A percentile compares a stretch with the other conserved stretches of the same genome.
Evolutionary conservation across 352 stramenopile genomes (phyloP).

Genomic region (Pythium rhizo-oryzae): DNA sequence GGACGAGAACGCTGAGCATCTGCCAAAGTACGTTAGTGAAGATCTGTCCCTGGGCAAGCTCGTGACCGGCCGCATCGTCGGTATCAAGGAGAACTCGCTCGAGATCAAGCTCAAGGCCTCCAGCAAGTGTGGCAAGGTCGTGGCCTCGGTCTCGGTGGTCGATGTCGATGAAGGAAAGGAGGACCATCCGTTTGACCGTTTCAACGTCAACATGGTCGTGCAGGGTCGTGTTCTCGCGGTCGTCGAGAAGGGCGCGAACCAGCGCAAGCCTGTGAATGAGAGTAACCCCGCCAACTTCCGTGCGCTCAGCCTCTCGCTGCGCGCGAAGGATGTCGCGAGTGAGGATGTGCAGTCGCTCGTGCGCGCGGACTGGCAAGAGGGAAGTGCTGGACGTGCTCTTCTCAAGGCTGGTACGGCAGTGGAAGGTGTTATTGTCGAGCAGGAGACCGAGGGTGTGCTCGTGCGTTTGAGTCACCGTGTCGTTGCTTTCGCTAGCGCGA

Average conservation of each 20-base stretch:
- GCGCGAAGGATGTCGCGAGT: constrained; percentile 48
- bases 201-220: constrained; percentile 74
- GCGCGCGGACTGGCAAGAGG: constrained; percentile 79
- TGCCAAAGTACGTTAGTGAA: constrained; percentile 73
- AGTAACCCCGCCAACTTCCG: constrained; percentile 78
- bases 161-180: constrained; percentile 65
- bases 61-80: constrained; percentile 67
- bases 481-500: constrained; percentile 54
- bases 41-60: constrained; percentile 68
- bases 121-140: constrained; percentile 79
- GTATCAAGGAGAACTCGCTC: constrained; percentile 83
- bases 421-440: constrained; percentile 74
- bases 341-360: constrained; percentile 48
- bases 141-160: constrained; percentile 78
- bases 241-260: constrained; percentile 79
- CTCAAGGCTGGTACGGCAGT: constrained; percentile 57
- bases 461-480: constrained; percentile 81
- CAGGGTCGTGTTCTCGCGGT: constrained; percentile 69
- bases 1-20: constrained; percentile 37
- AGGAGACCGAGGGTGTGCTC: constrained; percentile 51
- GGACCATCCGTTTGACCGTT: constrained; percentile 84
- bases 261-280: constrained; percentile 82
- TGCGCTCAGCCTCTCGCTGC: constrained; percentile 71
- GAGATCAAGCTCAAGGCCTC: constrained; percentile 81
- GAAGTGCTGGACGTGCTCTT: constrained; percentile 68